A percentile compares a stretch with the other conserved stretches of the same genome.
These are phyloP conservation scores for Dothistroma pini DNA, from an alignment of 2,329 filamentous ascomycete genomes.

Conservation along the genomic window DNA sequence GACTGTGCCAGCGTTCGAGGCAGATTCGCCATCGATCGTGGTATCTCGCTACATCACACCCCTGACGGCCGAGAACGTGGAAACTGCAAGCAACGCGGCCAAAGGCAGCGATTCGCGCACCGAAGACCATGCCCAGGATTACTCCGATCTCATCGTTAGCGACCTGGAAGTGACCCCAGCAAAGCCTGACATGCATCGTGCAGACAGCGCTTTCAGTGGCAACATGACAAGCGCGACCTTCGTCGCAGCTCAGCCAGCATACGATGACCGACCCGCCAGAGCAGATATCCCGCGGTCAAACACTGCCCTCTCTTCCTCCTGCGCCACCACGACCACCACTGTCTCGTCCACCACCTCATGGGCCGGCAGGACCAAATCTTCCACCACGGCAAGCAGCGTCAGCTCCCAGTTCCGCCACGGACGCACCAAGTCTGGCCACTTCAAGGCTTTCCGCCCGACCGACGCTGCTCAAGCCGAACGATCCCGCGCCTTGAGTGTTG, in stretches of 20 bases:
- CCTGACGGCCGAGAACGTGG: slow-evolving; percentile 19
- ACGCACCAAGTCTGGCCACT: slow-evolving; percentile 21
- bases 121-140: slow-evolving; percentile 20
- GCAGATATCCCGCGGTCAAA: slow-evolving; percentile 15
- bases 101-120: slow-evolving; percentile 9
- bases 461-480: slow-evolving; percentile 26
- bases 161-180: slow-evolving; percentile 18
- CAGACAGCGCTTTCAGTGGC: slow-evolving; percentile 22
- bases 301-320: slow-evolving; percentile 13
- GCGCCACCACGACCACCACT: slow-evolving; percentile 16
- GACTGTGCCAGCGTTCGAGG: slow-evolving; percentile 22
- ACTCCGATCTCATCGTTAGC: slow-evolving; percentile 22
- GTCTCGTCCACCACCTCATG: slow-evolving; percentile 13
- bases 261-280: slow-evolving; percentile 16
- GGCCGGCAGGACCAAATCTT: slow-evolving; percentile 7
- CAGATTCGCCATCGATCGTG: slow-evolving; percentile 31
- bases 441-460: slow-evolving; percentile 24
- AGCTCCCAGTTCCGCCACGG: slow-evolving; percentile 11
- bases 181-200: slow-evolving; percentile 23
- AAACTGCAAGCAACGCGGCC: slow-evolving; percentile 17
- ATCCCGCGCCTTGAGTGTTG: slow-evolving; percentile 25
- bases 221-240: slow-evolving; percentile 25
- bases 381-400: not conserved
- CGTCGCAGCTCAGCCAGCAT: slow-evolving; percentile 23
- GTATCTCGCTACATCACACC: slow-evolving; percentile 36